These are phyloP conservation scores for Azolla pinnata DNA, from an alignment of 75 land plant genomes.

Conservation along the genomic window DNA sequence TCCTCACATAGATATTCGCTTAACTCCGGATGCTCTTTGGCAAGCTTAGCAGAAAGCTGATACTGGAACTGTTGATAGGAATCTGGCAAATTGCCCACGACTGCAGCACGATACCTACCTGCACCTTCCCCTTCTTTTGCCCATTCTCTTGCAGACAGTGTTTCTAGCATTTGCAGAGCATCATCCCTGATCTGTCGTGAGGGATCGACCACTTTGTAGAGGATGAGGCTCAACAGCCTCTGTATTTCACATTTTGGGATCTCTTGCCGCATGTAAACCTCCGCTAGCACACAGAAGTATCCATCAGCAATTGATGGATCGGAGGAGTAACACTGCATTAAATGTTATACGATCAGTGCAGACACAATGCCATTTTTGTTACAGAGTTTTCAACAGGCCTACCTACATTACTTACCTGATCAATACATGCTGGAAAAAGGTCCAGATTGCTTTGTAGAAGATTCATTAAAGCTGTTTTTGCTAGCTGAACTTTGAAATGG, in stretches of 20 bases:
- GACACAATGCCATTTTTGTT: too few species aligned
- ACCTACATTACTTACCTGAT: slow-evolving; percentile 63
- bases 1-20: slow-evolving; percentile 95
- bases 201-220: slow-evolving; percentile 96
- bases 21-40: slow-evolving; percentile 95
- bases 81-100: slow-evolving; percentile 95
- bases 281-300: slow-evolving; percentile 96
- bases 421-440: slow-evolving; percentile 92
- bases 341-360: too few species aligned
- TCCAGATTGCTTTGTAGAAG: slow-evolving; percentile 92
- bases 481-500: slow-evolving; percentile 62
- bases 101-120: slow-evolving; percentile 87
- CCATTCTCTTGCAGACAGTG: slow-evolving; percentile 91
- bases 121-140: slow-evolving; percentile 93
- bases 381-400: too few species aligned
- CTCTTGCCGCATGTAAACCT: slow-evolving; percentile 98
- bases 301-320: slow-evolving; percentile 95
- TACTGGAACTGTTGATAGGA: slow-evolving; percentile 99
- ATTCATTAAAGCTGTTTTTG: slow-evolving; percentile 93
- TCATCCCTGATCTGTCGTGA: slow-evolving; percentile 92
- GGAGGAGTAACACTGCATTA: slow-evolving; percentile 78
- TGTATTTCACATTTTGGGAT: slow-evolving; percentile 94
- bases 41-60: slow-evolving; percentile 88
- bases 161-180: slow-evolving; percentile 99
- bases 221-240: slow-evolving; percentile 82